Base-by-base conservation (phyloP, 1,284 basidiomycete species). In the Boletus austroedulis region DNA sequence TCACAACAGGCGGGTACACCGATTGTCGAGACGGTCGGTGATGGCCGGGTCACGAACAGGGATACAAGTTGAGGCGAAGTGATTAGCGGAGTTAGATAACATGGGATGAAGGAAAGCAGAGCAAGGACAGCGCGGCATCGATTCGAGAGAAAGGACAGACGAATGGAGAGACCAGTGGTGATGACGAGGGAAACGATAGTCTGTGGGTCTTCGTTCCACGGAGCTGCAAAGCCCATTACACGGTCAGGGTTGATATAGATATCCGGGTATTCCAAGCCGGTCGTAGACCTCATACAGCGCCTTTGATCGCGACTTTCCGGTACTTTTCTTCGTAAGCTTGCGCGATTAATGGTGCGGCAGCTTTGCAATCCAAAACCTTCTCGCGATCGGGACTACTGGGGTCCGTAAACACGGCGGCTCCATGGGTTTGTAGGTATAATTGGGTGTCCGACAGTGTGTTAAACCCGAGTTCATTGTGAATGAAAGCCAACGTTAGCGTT, bases 391-490 rank as follows among this genome's bases (percentile, higher is more conserved):
- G 76, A 59, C 72, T 77, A 64, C 78, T 80, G 24, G 85, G 83
- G 65, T 90, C 83, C 62, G 81, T 80, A 77, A 89, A 97, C 60
- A 80, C 76, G 24, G 84, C 85, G 7, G 87, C 89, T 45, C 83
- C 77, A 74, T 95, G 89, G 53, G 83, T 76, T 58, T 75, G 71
- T 28, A 99, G 79, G 74, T 97, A 98, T 52, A 81, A 76, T 67
- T 85, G 80, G 11, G 89, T 80, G 50, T 86, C 84, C 50, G 82
- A 75, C 43, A 85, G 68, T 15, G 80, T 77, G 23, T 94, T 90
- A 75, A 97, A 98, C 26, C 86, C 92, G 57, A 99, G 86, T 70
- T 95, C 91, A 61, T 83, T 79, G 61, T 84, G 82, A 58, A 99
- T 77, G 75, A 93, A 94, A 4, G 80, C 64, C 50, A 99, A 78